These are phyloP conservation scores for Scleromitrula shiraiana DNA, from an alignment of 2,329 filamentous ascomycete species.

Conservation along the genomic window DNA sequence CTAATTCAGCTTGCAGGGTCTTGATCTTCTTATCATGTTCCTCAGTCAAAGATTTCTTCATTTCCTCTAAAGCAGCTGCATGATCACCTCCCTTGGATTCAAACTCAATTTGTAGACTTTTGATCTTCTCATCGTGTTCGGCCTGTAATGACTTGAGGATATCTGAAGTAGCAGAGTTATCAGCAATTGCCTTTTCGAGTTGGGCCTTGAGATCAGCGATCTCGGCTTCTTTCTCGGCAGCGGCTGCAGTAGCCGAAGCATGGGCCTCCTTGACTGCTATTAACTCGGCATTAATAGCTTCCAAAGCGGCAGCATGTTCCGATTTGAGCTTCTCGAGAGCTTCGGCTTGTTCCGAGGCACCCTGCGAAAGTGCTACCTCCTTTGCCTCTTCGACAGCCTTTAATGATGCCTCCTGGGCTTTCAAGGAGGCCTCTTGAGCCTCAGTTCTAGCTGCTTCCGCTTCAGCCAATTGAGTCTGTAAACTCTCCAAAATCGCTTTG, in stretches of 20 bases:
- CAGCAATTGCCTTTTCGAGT: constrained; percentile 32
- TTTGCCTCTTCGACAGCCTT: constrained; percentile 28
- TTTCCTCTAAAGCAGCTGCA: constrained; percentile 34
- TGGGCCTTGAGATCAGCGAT: constrained; percentile 30
- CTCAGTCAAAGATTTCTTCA: constrained; percentile 42
- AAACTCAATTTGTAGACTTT: constrained; percentile 45
- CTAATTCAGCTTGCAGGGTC: constrained; percentile 32
- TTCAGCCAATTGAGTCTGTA: constrained; percentile 24
- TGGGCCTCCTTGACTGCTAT: constrained; percentile 41
- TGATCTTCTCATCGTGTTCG: constrained; percentile 44
- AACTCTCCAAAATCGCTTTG: constrained; percentile 20
- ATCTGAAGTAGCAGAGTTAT: constrained; percentile 33
- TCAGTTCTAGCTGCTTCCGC: constrained; percentile 18
- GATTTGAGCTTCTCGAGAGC: constrained; percentile 33
- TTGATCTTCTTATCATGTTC: constrained; percentile 36
- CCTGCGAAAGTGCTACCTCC: constrained; percentile 19
- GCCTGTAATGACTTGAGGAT: constrained; percentile 41
- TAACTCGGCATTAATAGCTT: constrained; percentile 33
- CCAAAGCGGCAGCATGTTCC: constrained; percentile 16
- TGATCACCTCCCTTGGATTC: constrained; percentile 27
- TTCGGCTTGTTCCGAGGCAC: constrained; percentile 35
- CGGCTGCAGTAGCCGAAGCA: constrained; percentile 25
- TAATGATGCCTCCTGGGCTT: constrained; percentile 22
- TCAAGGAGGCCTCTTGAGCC: constrained; percentile 24
- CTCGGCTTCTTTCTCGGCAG: constrained; percentile 31